Evolutionary conservation across 129 eudicot genomes (phyloP).

Genomic region (Helichrysum umbraculigerum): DNA sequence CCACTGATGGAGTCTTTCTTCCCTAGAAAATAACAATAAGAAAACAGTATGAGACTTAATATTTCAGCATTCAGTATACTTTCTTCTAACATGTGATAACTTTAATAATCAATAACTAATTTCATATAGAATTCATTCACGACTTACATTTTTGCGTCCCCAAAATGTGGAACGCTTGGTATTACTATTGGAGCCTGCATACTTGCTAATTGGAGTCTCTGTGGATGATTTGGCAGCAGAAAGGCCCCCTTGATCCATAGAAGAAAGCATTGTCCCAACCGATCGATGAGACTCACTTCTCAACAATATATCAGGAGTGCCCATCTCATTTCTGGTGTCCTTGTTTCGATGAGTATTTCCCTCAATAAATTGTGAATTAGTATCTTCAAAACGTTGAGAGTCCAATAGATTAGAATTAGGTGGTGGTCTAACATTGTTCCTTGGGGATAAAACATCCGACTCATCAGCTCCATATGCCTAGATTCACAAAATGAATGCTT

Average conservation of each 20-base stretch:
- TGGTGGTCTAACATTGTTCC: conserved; percentile 25
- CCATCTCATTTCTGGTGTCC: conserved; percentile 44
- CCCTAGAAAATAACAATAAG: conserved; percentile 43
- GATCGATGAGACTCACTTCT: conserved; percentile 67
- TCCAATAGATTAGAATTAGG: conserved; percentile 49
- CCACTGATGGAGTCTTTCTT: conserved; percentile 81
- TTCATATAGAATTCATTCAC: conserved; percentile 1
- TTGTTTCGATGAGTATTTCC: conserved; percentile 38
- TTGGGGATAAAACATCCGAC: conserved; percentile 65
- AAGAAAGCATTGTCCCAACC: conserved; percentile 78
- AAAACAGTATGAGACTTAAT: conserved; percentile 5
- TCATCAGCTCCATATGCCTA: conserved; percentile 72
- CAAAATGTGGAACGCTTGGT: conserved; percentile 73
- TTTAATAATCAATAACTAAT: background rate
- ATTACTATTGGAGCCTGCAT: conserved; percentile 45
- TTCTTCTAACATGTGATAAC: conserved; percentile 7
- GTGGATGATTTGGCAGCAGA: conserved; percentile 54
- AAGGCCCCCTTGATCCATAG: conserved; percentile 65
- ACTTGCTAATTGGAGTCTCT: conserved; percentile 54
- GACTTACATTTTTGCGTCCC: conserved; percentile 79
- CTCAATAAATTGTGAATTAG: conserved; percentile 39
- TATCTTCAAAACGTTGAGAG: conserved; percentile 31
- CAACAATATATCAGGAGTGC: conserved; percentile 35
- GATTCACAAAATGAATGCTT: conserved; percentile 18
- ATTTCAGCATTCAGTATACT: background rate